Evolutionary conservation across 441 rosid genomes (phyloP).

Genomic region (Syzygium syzygioides): DNA sequence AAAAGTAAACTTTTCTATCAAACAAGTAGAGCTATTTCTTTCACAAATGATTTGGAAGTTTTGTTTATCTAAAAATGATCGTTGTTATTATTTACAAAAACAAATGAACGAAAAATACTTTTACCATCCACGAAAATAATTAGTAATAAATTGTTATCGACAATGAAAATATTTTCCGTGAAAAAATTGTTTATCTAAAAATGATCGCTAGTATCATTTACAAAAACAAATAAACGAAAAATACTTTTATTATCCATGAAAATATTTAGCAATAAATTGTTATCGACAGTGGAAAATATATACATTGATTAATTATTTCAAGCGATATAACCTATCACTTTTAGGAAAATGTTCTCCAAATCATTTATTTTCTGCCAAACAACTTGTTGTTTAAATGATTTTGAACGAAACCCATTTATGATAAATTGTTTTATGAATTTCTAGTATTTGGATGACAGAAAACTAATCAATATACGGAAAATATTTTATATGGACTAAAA

Average conservation of each 20-base stretch:
- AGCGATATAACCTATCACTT: not conserved
- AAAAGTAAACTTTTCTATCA: too few relatives aligned
- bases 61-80: not conserved
- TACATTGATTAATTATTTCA: not conserved
- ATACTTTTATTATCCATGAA: not conserved
- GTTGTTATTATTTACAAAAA: not conserved
- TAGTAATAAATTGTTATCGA: not conserved
- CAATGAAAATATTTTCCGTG: not conserved
- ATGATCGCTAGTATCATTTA: not conserved
- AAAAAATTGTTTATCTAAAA: not conserved
- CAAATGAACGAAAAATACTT: not conserved
- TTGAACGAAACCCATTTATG: too few relatives aligned
- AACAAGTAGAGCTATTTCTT: not conserved
- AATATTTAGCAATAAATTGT: not conserved
- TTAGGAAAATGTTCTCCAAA: not conserved
- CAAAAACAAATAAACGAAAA: not conserved
- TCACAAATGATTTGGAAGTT: not conserved
- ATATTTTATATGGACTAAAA: too few relatives aligned
- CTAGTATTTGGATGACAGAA: too few relatives aligned
- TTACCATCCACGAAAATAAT: not conserved
- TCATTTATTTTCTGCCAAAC: not conserved
- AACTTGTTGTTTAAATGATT: not conserved
- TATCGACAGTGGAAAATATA: not conserved
- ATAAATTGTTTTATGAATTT: too few relatives aligned
- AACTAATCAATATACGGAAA: too few relatives aligned